phyloP scores from a whole-genome alignment of 257 asterid species.

The Salvia miltiorrhiza region DNA sequence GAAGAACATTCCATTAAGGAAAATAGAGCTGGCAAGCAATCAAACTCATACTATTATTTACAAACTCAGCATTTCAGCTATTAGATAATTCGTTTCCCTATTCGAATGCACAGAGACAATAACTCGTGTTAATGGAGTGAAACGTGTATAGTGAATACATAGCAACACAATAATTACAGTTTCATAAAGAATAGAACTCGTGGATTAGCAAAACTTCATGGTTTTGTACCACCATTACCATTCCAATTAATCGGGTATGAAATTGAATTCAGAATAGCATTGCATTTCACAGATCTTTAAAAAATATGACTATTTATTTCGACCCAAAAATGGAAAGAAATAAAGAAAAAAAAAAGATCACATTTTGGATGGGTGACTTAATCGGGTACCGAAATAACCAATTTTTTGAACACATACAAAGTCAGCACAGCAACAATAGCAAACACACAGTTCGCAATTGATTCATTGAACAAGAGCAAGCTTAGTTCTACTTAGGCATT shows the following conservation, averaged over 20 bases:
- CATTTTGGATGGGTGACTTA: background rate
- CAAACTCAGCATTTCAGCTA: background rate
- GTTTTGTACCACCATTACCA: background rate
- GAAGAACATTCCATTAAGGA: too few species aligned
- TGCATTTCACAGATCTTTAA: background rate
- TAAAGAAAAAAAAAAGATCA: background rate
- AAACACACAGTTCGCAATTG: background rate
- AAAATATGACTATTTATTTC: background rate
- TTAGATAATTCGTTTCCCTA: background rate
- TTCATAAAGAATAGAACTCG: background rate
- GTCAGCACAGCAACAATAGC: background rate
- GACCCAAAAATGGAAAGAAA: background rate
- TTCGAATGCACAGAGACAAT: too few species aligned
- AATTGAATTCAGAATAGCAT: too few species aligned
- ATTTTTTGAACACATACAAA: too few species aligned
- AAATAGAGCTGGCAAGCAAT: background rate
- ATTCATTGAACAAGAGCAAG: background rate
- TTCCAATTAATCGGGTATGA: too few species aligned
- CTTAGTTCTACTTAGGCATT: background rate
- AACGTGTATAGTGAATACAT: too few species aligned
- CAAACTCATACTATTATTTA: background rate
- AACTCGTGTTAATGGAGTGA: background rate
- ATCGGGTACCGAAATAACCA: too few species aligned
- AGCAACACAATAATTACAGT: background rate
- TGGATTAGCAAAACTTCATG: background rate